A percentile compares a stretch with the other conserved stretches of the same genome.
Conservation (phyloP, 225 moss, liverwort and hornwort species). For the Climacium dendroides region DNA sequence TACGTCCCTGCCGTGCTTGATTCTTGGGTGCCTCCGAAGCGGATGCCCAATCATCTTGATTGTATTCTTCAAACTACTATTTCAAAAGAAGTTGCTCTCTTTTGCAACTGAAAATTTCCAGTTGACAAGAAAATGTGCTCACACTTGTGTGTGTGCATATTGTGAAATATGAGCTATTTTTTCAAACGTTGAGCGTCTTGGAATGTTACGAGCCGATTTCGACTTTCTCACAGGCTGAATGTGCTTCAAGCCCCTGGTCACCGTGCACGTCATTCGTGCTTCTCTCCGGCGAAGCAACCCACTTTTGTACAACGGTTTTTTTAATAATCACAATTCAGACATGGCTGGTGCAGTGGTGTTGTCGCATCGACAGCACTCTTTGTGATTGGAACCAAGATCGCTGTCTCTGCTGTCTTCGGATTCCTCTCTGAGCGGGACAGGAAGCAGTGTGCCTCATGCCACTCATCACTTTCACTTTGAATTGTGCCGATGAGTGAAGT, state of each 20-base stretch:
- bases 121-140: background rate
- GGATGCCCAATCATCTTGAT: background rate
- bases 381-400: background rate
- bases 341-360: background rate
- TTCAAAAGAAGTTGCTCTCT: background rate
- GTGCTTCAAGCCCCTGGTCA: background rate
- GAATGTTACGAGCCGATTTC: background rate
- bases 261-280: background rate
- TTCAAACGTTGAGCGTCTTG: background rate
- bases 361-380: background rate
- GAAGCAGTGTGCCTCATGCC: background rate
- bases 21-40: constrained; percentile 2
- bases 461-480: background rate
- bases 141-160: background rate
- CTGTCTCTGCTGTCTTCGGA: background rate
- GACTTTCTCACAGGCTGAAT: background rate
- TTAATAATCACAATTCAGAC: background rate
- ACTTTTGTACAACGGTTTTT: background rate
- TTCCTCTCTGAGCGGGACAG: background rate
- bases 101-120: background rate
- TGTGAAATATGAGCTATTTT: background rate
- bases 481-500: background rate
- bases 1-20: background rate
- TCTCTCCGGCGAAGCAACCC: background rate
- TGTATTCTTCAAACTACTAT: background rate